A percentile compares a stretch with the other conserved stretches of the same genome.
phyloP scores from a whole-genome alignment of 2,329 filamentous ascomycete species.

The Xylaria sp. region DNA sequence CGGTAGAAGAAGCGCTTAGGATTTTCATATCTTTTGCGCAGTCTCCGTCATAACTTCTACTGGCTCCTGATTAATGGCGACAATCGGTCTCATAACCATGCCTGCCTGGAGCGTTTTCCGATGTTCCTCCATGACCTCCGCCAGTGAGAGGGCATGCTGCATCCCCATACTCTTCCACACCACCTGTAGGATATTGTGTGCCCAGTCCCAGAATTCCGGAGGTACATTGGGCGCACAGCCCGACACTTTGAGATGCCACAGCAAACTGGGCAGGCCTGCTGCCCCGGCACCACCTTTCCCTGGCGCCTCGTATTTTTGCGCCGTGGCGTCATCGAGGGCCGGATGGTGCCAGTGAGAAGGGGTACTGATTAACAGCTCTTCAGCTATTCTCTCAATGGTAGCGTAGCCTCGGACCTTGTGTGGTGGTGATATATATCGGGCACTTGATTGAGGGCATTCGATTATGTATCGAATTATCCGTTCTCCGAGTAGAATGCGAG shows the following conservation, averaged over 20 bases:
- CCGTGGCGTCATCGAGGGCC: constrained; percentile 53
- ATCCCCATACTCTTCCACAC: constrained; percentile 65
- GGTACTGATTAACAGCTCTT: constrained; percentile 59
- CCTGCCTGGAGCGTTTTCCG: constrained; percentile 41
- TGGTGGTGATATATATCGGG: constrained; percentile 47
- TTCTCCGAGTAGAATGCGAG: constrained; percentile 64
- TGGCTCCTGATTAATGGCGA: neutral
- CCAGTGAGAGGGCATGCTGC: constrained; percentile 59
- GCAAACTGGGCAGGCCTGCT: constrained; percentile 59
- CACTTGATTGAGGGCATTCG: constrained; percentile 54
- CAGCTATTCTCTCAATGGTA: constrained; percentile 54
- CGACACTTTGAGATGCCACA: constrained; percentile 62
- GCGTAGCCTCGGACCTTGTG: constrained; percentile 50
- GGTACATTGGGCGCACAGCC: constrained; percentile 60
- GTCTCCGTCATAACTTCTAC: neutral
- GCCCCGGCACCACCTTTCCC: constrained; percentile 59
- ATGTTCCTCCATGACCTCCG: constrained; percentile 55
- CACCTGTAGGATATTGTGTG: constrained; percentile 58
- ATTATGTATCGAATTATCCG: constrained; percentile 57
- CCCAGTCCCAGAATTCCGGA: constrained; percentile 57
- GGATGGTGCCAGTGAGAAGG: constrained; percentile 66
- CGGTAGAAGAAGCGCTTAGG: neutral
- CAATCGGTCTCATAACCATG: neutral
- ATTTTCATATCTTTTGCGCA: neutral
- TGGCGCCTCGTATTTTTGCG: constrained; percentile 51